phyloP scores from a whole-genome alignment of 1,284 basidiomycete genomes.

The Cystobasidiaceae sp. region DNA sequence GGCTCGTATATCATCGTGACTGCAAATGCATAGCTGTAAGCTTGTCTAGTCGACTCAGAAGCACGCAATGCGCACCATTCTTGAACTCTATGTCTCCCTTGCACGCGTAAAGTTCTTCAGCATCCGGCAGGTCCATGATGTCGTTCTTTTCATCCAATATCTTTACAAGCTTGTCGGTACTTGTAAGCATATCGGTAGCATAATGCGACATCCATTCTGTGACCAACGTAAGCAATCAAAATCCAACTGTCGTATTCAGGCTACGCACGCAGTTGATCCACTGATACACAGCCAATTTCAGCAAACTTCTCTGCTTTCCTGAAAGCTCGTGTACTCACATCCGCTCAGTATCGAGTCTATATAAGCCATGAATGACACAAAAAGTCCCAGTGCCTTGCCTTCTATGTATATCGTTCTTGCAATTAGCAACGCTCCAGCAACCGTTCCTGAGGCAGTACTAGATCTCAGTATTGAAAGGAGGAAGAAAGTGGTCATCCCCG shows the following conservation, averaged over 20 bases:
- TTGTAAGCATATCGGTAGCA: not conserved
- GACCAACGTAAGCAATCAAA: not conserved
- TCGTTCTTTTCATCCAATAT: constrained; percentile 21
- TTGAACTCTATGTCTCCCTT: constrained; percentile 19
- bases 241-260: not conserved
- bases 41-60: too few relatives aligned
- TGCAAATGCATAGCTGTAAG: not conserved
- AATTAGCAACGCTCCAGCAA: constrained; percentile 70
- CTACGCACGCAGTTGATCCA: not conserved
- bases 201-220: not conserved
- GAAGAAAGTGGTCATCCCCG: constrained; percentile 56
- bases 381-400: constrained; percentile 52
- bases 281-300: not conserved
- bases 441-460: too few relatives aligned
- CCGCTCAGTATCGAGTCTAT: constrained; percentile 32
- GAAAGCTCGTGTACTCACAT: not conserved
- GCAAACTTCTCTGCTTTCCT: not conserved
- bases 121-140: constrained; percentile 10
- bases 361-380: constrained; percentile 74
- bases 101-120: constrained; percentile 12
- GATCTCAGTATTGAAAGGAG: too few relatives aligned
- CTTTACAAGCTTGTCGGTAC: constrained; percentile 21
- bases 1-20: constrained; percentile 6
- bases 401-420: constrained; percentile 58
- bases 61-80: not conserved